Percentiles rank a stretch among this genome's conserved stretches.
Conservation (phyloP, 2,329 filamentous ascomycete species). For the Sarocladiaceae sp. region DNA sequence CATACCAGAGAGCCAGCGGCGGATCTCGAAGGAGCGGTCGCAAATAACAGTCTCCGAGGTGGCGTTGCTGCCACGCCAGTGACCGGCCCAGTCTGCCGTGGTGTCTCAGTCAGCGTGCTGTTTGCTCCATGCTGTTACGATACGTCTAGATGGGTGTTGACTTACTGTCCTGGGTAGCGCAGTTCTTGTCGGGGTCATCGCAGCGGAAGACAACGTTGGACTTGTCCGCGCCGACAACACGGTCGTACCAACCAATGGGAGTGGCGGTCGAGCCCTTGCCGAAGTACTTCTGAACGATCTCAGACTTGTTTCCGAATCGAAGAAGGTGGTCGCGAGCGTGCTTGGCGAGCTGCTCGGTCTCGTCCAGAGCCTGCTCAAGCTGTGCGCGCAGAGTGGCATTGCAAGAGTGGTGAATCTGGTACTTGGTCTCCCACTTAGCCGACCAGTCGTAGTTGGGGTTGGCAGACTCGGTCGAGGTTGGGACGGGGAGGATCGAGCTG, state of each 20-base stretch:
- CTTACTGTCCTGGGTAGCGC: conserved; percentile 39
- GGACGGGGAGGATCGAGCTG: conserved; percentile 15
- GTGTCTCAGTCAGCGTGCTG: neutral
- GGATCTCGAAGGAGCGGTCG: conserved; percentile 51
- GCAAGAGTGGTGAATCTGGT: conserved; percentile 57
- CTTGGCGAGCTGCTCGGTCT: conserved; percentile 49
- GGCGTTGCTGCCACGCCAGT: conserved; percentile 61
- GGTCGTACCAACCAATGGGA: conserved; percentile 56
- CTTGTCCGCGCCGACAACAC: conserved; percentile 52
- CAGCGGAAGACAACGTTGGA: conserved; percentile 56
- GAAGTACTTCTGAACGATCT: conserved; percentile 61
- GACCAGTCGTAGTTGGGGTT: conserved; percentile 26
- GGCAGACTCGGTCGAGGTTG: conserved; percentile 13
- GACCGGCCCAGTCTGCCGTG: conserved; percentile 56
- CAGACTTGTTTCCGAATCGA: conserved; percentile 48
- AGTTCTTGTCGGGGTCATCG: conserved; percentile 63
- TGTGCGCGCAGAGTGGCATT: conserved; percentile 55
- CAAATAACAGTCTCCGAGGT: conserved; percentile 66
- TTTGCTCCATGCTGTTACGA: neutral
- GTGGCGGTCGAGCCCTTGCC: conserved; percentile 51
- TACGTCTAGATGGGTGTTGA: conserved; percentile 6
- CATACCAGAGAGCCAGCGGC: conserved; percentile 50
- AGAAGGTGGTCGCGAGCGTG: conserved; percentile 59
- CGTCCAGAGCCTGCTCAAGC: conserved; percentile 49
- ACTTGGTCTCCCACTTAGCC: conserved; percentile 26